phyloP scores from a whole-genome alignment of 345 rosid species.

The Lumnitzera littorea region DNA sequence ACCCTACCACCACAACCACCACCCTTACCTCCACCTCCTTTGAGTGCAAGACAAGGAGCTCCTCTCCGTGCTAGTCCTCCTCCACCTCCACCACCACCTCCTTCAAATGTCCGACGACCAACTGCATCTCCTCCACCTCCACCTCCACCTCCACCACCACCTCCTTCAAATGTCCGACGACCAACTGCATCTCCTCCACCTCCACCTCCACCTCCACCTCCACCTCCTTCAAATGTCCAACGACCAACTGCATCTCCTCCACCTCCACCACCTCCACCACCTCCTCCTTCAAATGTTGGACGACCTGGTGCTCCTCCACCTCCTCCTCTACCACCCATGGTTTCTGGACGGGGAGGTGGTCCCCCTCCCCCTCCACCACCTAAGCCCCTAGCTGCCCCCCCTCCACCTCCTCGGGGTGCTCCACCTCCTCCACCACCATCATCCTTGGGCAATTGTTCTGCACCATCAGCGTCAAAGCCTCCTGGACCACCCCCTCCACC shows the following conservation, averaged over 20 bases:
- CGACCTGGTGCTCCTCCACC: slow-evolving; percentile 21
- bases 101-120: neutral
- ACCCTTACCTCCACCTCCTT: slow-evolving; percentile 5
- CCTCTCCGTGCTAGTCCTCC: too few species aligned
- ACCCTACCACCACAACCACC: neutral
- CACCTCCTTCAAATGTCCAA: slow-evolving; percentile 10
- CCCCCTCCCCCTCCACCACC: slow-evolving; percentile 30
- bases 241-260: slow-evolving; percentile 1
- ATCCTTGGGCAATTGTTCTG: slow-evolving; percentile 49
- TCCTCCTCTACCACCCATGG: slow-evolving; percentile 11
- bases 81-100: too few species aligned
- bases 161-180: slow-evolving; percentile 8
- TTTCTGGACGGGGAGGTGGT: slow-evolving; percentile 22
- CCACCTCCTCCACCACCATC: slow-evolving; percentile 14
- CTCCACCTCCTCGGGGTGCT: slow-evolving; percentile 26
- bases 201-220: neutral
- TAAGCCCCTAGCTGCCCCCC: slow-evolving; percentile 12
- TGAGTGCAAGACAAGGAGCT: too few species aligned
- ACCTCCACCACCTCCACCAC: slow-evolving; percentile 3
- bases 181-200: slow-evolving; percentile 6
- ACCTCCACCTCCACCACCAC: slow-evolving; percentile 5
- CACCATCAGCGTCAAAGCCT: slow-evolving; percentile 38
- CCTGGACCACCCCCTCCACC: slow-evolving; percentile 43
- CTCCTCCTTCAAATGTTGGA: slow-evolving; percentile 11
- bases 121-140: slow-evolving; percentile 9